Evolutionary conservation across 805 yeast genomes (phyloP), one percentile per base, ranked within the genome.

Genomic region (Pichia cephalocereana): DNA sequence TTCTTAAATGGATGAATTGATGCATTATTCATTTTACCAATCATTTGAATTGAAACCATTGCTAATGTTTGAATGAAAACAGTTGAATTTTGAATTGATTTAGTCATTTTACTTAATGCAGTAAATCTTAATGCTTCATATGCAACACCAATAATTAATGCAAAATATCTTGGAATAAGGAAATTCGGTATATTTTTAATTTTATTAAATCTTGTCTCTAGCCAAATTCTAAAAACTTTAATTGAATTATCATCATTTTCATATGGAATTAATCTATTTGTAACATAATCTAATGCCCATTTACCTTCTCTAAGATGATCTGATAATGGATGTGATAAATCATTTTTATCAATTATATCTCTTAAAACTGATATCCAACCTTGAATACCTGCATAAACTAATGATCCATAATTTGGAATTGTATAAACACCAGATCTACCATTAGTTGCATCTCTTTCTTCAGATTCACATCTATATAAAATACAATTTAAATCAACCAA

Each of bases 361-460:
- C 77, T 74, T 54, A 91, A 65, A 1, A 80, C 82, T 0, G 87
- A 71, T 42, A 81, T 77, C 96, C 96, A 91, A 1, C 99, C 98
- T 64, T 88, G 95, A 23, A 93, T 68, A 11, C 99, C 99, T 39
- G 96, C 90, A 64, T 87, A 91, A 0, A 80, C 83, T 42, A 90
- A 68, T 15, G 70, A 69, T 0, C 97, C 97, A 63, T 75, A 69
- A 31, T 74, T 70, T 1, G 98, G 97, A 43, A 91, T 72, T 44
- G 67, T 63, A 65, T 93, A 91, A 0, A 77, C 77, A 10, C 96
- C 96, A 41, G 75, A 82, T 9, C 64, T 57, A 7, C 96, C 95
- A 23, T 66, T 74, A 54, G 90, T 79, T 12, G 80, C 76, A 60
- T 90, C 96, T 23, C 88, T 70, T 64, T 91, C 99, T 65, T 91